Base-by-base conservation (phyloP, 148 eudicot species). In the Rhododendron ovatum region DNA sequence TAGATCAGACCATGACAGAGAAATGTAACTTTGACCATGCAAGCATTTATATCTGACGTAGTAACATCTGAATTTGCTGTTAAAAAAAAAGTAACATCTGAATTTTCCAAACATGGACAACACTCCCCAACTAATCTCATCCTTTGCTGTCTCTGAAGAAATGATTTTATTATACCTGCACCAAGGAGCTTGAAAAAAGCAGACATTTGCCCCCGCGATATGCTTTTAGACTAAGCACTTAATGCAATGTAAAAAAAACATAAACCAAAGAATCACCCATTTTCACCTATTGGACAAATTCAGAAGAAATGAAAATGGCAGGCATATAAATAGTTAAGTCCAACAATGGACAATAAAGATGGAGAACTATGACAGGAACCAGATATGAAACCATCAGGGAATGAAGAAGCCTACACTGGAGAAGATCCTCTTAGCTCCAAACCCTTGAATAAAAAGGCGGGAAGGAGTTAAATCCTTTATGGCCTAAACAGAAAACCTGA, bases 351-450 rank as follows among this genome's bases (percentile, higher is more conserved):
- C 57, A 3, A 1, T 12, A 48, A 26, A 43, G 10, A 41, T 8
- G 81, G 6, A 45, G 50, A 78, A 22, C 50, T 45, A 37, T 39
- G 7, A 30, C 39, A 35, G 24, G 47, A 76, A 41, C 47, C 20
- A 80, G 82, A 26, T 41, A 80, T 80, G 39, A 78, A 80, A 55
- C 69, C 83, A 55, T 55, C 45, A 20, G 69, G 26, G 67, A 35
- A 26, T 17, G 3, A 33, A 81, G 18, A 55, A 33, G 69, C 26
- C 26, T 45, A 22, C 17, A 45, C 14, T 33, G 12, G 43, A 81
- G 67, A 81, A 55, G 69, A 55, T 81, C 45, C 65, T 81, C 83
- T 81, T 55, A 30, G 15, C 61, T 35, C 43, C 69, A 33, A 26
- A 18, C 39, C 7, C 41, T 15, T 33, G 11, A 18, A 28, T 18